phyloP scores from a whole-genome alignment of 2,329 filamentous ascomycete genomes.

The Diatrype stigma region DNA sequence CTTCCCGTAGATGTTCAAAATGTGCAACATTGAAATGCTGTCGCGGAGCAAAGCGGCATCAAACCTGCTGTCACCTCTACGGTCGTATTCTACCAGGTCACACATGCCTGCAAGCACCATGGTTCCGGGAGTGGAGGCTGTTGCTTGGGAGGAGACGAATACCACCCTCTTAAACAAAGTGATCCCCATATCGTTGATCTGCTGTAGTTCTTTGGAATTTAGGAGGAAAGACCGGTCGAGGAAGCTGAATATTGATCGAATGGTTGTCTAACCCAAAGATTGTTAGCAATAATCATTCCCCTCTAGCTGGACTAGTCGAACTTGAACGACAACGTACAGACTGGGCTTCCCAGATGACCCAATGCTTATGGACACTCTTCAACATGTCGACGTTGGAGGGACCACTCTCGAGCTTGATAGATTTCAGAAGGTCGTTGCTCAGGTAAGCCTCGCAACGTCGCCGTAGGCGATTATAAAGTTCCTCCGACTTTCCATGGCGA shows the following conservation, averaged over 20 bases:
- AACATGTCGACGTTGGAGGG: conserved; percentile 61
- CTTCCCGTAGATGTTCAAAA: conserved; percentile 75
- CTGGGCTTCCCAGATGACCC: conserved; percentile 76
- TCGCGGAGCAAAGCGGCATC: conserved; percentile 66
- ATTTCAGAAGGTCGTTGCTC: conserved; percentile 52
- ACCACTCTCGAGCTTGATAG: conserved; percentile 47
- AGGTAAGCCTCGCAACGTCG: conserved; percentile 66
- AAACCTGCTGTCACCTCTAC: conserved; percentile 52
- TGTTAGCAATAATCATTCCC: no score
- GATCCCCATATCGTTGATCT: conserved; percentile 78
- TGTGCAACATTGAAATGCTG: conserved; percentile 76
- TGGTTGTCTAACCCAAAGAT: conserved; percentile 42
- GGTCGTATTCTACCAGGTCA: conserved; percentile 69
- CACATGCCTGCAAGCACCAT: conserved; percentile 60
- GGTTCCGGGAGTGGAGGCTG: conserved; percentile 29
- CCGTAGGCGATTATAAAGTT: conserved; percentile 64
- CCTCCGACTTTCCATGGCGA: conserved; percentile 66
- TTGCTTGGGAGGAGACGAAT: conserved; percentile 34
- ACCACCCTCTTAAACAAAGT: conserved; percentile 64
- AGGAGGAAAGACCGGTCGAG: conserved; percentile 87
- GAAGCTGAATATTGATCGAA: conserved; percentile 90
- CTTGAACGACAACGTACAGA: conserved; percentile 48
- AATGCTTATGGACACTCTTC: conserved; percentile 51
- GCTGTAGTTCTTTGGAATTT: conserved; percentile 62
- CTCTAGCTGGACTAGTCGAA: neutral